A percentile compares a stretch with the other conserved stretches of the same genome.
Conservation (phyloP, 495 filamentous ascomycete genomes). For the Aspergillus avenaceus region DNA sequence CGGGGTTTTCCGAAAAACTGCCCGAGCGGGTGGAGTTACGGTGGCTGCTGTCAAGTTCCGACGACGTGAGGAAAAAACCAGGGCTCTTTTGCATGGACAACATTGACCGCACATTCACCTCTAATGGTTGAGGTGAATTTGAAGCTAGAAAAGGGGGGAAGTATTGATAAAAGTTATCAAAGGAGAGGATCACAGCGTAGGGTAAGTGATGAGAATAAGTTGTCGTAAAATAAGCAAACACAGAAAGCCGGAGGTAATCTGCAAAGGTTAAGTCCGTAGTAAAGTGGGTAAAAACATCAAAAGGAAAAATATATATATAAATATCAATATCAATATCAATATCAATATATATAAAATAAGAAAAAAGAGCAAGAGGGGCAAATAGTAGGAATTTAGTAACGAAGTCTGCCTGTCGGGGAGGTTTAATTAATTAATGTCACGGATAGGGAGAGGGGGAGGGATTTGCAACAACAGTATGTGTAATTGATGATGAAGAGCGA, state of each 20-base stretch:
- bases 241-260: neutral
- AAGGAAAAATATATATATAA: too few relatives aligned
- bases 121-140: neutral
- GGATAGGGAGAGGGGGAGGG: neutral
- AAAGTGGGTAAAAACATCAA: too few relatives aligned
- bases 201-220: too few relatives aligned
- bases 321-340: too few relatives aligned
- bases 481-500: neutral
- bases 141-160: conserved; percentile 1
- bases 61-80: conserved; percentile 16
- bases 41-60: conserved; percentile 12
- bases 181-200: too few relatives aligned
- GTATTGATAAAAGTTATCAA: too few relatives aligned
- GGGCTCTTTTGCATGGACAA: conserved; percentile 42
- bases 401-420: neutral
- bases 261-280: too few relatives aligned
- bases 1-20: conserved; percentile 20
- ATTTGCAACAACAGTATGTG: neutral
- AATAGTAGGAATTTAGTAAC: neutral
- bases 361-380: neutral
- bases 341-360: neutral
- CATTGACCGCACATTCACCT: conserved; percentile 28
- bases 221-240: too few relatives aligned
- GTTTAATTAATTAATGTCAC: neutral
- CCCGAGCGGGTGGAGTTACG: conserved; percentile 16